These are phyloP conservation scores for Xylaria intraflava DNA, from an alignment of 495 filamentous ascomycete species.

Conservation along the genomic window DNA sequence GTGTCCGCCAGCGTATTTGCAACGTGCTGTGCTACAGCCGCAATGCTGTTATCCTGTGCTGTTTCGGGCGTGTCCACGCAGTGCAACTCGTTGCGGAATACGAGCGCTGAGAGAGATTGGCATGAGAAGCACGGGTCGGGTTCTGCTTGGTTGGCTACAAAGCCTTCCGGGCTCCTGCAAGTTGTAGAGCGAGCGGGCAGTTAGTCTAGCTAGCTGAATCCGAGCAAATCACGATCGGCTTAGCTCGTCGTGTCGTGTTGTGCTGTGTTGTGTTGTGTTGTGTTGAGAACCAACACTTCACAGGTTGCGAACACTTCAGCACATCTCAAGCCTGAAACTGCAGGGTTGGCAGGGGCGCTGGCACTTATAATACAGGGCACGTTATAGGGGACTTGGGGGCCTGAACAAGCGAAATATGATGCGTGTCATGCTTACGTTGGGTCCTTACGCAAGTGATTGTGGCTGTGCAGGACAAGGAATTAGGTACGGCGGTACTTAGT, in stretches of 20 bases:
- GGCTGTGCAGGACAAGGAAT: conserved; percentile 16
- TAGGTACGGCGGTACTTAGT: no score
- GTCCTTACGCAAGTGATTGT: conserved; percentile 34
- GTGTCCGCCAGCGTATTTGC: neutral
- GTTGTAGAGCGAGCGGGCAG: neutral
- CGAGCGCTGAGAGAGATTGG: neutral
- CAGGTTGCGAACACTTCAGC: no score
- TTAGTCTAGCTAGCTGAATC: no score
- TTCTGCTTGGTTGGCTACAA: neutral
- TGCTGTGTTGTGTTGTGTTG: no score
- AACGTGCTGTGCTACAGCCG: neutral
- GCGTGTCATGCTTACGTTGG: conserved; percentile 18
- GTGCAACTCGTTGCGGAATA: neutral
- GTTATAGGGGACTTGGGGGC: neutral
- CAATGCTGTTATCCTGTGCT: neutral
- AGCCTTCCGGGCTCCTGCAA: neutral
- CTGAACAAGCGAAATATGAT: neutral
- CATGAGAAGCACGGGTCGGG: neutral
- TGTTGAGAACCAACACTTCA: no score
- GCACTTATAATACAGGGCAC: neutral
- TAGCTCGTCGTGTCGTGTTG: no score
- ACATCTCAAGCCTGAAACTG: no score
- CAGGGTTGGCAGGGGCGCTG: neutral
- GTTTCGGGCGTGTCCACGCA: neutral
- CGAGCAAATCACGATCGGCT: neutral